These are phyloP conservation scores for Penicillium sp. DNA, from an alignment of 2,329 filamentous ascomycete species.

Conservation along the genomic window DNA sequence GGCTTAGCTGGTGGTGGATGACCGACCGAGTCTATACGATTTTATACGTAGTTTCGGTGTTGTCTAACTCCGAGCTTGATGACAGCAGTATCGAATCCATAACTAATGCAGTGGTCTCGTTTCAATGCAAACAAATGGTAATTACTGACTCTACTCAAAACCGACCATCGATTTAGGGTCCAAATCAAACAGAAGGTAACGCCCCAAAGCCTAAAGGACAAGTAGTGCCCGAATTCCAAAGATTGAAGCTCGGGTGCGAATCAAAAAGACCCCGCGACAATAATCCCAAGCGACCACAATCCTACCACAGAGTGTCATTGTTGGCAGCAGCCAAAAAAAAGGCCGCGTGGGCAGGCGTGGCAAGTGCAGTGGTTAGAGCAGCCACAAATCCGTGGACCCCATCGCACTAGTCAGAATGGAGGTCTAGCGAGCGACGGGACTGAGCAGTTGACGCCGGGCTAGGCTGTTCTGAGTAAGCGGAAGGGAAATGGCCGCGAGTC, in stretches of 20 bases:
- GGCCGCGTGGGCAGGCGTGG: conserved; percentile 19
- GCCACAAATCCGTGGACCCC: conserved; percentile 9
- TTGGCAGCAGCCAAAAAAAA: conserved; percentile 7
- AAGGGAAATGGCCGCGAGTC: conserved; percentile 24
- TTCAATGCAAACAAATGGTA: background rate
- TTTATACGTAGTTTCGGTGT: background rate
- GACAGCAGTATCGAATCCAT: background rate
- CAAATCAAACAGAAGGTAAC: background rate
- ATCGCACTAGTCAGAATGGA: conserved; percentile 13
- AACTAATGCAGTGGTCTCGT: too few species aligned
- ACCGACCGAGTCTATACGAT: background rate
- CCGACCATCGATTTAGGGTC: background rate
- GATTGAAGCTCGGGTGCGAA: background rate
- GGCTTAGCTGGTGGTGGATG: background rate
- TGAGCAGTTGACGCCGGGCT: conserved; percentile 5
- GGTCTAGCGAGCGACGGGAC: conserved; percentile 4
- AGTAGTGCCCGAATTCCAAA: background rate
- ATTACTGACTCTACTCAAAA: background rate
- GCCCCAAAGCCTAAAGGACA: background rate
- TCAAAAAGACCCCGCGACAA: background rate
- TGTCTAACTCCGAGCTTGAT: background rate
- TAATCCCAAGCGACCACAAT: conserved; percentile 9
- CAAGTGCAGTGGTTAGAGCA: conserved; percentile 13
- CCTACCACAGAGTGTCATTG: background rate
- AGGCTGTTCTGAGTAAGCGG: background rate